Evolutionary conservation across 768 basidiomycete genomes (phyloP), one percentile per base, ranked within the genome.

Genomic region (Xerocomellus dryophilus): DNA sequence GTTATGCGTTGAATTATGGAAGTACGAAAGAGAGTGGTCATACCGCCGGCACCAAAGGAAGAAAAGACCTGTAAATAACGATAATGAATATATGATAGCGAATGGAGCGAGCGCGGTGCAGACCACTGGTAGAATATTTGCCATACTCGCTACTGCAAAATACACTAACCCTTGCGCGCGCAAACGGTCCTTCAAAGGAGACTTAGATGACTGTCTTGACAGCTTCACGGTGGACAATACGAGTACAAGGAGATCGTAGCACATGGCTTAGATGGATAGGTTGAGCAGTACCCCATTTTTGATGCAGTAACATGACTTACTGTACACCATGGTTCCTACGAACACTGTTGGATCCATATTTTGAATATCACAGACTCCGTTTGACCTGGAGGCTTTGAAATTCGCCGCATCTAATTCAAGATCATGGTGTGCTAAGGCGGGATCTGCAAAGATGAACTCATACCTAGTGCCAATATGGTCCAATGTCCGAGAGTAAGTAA

Each of bases 401-500:
- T 50, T 39, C 5, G 23, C 21, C 21, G 25, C 15, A 40, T 59
- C 66, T 68, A 18, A 38, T 40, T 3, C n/a, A 36, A 25, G 21
- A 12, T 43, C 14, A 29, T 11, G 17, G 11, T 10, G 2, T 4
- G 5, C 8, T n/a, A 10, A 15, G 18, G 20, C 20, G n/a, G 35
- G 23, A 21, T 5, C 7, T 18, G 9, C 5, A 9, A 15, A 27
- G 35, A 44, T 2, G 34, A 18, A n/a, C 15, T 8, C 50, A 9
- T 44, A 63, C 67, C 46, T 8, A 63, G 6, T 7, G 40, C 49
- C 11, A 68, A 43, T 7, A 61, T 32, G 5, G 50, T 45, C 63
- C 67, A 68, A 14, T 68, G 67, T n/a, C 63, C 67, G n/a, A 65
- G 18, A 65, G 45, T n/a, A 14, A 58, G 3, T 5, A 60, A 7